Base-by-base conservation (phyloP, 768 basidiomycete species). In the Boletellus sp. region DNA sequence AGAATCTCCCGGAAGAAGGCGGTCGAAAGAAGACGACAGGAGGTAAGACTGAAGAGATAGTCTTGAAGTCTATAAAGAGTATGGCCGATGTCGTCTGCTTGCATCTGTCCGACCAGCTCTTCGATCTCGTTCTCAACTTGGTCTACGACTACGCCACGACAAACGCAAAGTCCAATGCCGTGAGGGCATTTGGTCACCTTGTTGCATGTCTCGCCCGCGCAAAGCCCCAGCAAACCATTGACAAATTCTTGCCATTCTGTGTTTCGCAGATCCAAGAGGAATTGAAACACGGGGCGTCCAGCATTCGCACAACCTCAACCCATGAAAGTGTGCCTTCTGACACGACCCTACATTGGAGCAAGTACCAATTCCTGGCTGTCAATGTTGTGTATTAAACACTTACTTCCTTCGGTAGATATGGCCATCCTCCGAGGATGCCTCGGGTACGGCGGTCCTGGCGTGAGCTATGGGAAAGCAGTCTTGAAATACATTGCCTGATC, bases 1-100 rank as follows among this genome's bases (percentile, higher is more conserved):
- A 94, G 71, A 94, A 95, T 63, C 73, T 98, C 5, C 94, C 94
- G 0, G 95, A 98, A 65, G 94, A 95, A 69, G 93, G 90, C 11
- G 95, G 95, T 5, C 83, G 82, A 71, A 81, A 78, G 69, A 89
- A 89, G 54, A 85, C 78, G 32, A 91, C 90, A 2, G 90, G 90
- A 20, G 90, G 90, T n/a, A 89, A 88, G 65, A 56, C 79, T 76
- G 70, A 89, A 86, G 73, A 92, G 57, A 74, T 68, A 34, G 84
- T 90, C 22, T 75, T 91, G 47, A 89, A 85, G 62, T 80, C 87
- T 17, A 78, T 90, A 66, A 88, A 88, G 71, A 77, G 81, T 62
- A 87, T 88, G 73, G 70, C 87, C 57, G 90, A 94, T 61, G 78
- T 87, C 47, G 78, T 94, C 57, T 91, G 87, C 64, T 73, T 87